Conservation (phyloP, 768 basidiomycete genomes). For the Hygrocybe coccinea region DNA sequence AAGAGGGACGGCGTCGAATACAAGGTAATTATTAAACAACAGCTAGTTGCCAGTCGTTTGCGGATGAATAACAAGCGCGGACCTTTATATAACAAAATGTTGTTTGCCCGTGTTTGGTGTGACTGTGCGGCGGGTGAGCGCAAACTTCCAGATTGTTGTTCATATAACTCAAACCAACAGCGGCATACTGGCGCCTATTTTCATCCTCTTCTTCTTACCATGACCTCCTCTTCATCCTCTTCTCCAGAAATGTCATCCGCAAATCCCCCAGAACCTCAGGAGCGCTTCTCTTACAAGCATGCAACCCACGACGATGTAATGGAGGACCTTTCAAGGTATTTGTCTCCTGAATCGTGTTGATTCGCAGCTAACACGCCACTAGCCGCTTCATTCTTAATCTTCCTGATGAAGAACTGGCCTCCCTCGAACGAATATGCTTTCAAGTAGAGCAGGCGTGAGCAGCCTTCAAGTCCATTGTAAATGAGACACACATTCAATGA, state of each 20-base stretch:
- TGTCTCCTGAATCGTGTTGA: constrained; percentile 9
- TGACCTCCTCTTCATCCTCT: constrained; percentile 76
- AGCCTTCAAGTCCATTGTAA: constrained; percentile 11
- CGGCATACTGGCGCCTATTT: neutral
- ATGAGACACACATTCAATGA: constrained; percentile 12
- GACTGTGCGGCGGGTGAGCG: neutral
- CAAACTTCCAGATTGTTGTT: neutral
- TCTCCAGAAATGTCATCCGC: constrained; percentile 66
- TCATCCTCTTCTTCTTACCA: constrained; percentile 32
- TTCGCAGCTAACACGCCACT: constrained; percentile 10
- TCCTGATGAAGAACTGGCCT: constrained; percentile 86
- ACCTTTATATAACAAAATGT: neutral
- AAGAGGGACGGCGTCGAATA: neutral
- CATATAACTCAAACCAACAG: neutral
- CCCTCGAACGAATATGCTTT: constrained; percentile 92
- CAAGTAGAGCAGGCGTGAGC: constrained; percentile 98
- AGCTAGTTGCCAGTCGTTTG: no score
- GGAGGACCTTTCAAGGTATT: constrained; percentile 84
- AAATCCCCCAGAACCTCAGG: constrained; percentile 32
- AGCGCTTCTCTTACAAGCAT: constrained; percentile 58
- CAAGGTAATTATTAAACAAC: no score
- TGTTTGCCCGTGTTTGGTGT: neutral
- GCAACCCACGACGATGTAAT: constrained; percentile 80
- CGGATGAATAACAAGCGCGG: neutral
- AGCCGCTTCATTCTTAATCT: constrained; percentile 97